phyloP scores from a whole-genome alignment of 257 asterid species.

The Nicotiana obtusifolia region DNA sequence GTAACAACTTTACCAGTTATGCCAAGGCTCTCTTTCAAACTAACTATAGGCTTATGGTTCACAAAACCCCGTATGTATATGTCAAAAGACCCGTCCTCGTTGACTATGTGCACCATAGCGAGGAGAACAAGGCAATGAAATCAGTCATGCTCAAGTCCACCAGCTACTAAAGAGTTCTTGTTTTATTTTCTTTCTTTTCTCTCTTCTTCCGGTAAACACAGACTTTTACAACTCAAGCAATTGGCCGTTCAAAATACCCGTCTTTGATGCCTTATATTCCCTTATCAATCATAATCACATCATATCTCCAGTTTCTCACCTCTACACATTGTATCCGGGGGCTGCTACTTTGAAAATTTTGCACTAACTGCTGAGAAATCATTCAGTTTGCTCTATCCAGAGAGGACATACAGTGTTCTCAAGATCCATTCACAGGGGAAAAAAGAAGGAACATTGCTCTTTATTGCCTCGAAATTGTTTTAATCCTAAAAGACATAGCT shows the following conservation, averaged over 20 bases:
- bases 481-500: not conserved
- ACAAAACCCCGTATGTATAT: constrained; percentile 34
- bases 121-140: constrained; percentile 9
- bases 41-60: no score
- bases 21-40: fast-evolving
- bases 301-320: not conserved
- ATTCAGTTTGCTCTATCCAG: not conserved
- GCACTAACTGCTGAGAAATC: not conserved
- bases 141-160: not conserved
- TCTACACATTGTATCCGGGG: not conserved
- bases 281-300: not conserved
- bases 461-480: not conserved
- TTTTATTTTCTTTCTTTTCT: not conserved
- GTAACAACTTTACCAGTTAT: no score
- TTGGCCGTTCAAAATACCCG: not conserved
- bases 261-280: not conserved
- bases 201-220: no score
- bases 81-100: constrained; percentile 73
- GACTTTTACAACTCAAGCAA: not conserved
- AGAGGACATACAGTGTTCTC: not conserved
- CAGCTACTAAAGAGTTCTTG: not conserved
- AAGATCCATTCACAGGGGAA: not conserved
- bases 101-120: constrained; percentile 46
- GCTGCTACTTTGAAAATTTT: not conserved
- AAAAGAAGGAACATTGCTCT: not conserved